Evolutionary conservation across 2,329 filamentous ascomycete species (phyloP).

Genomic region (Passalora sequoiae): DNA sequence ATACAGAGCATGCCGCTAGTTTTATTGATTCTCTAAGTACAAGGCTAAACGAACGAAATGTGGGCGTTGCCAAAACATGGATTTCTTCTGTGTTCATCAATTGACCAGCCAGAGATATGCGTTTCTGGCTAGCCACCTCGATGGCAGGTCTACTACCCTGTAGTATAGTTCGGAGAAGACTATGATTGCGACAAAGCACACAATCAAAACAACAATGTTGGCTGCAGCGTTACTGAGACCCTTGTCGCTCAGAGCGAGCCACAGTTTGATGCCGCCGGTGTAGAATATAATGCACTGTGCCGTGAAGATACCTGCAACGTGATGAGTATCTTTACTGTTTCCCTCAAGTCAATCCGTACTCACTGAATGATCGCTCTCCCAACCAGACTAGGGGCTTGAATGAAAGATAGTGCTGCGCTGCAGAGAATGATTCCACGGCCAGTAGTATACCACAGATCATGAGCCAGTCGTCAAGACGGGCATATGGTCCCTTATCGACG

Average conservation of each 20-base stretch:
- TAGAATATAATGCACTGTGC: conserved; percentile 29
- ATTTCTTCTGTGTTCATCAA: too few species aligned
- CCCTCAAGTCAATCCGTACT: too few species aligned
- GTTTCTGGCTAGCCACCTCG: conserved; percentile 21
- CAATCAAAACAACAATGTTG: conserved; percentile 26
- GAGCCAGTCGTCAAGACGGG: conserved; percentile 29
- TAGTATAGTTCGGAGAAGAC: conserved; percentile 25
- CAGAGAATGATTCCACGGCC: conserved; percentile 19
- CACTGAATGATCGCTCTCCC: conserved; percentile 30
- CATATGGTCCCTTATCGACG: conserved; percentile 23
- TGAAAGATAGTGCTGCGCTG: conserved; percentile 20
- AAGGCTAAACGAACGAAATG: too few species aligned
- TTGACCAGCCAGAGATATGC: conserved; percentile 23
- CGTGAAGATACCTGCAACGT: conserved; percentile 28
- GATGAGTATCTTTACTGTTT: too few species aligned
- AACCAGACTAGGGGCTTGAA: conserved; percentile 23
- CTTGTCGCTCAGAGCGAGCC: conserved; percentile 20
- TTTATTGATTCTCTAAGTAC: too few species aligned
- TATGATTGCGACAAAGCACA: conserved; percentile 15
- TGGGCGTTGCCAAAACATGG: too few species aligned
- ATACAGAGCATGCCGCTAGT: too few species aligned
- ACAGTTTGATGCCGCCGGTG: conserved; percentile 29
- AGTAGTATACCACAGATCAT: conserved; percentile 27
- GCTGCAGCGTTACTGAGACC: conserved; percentile 17
- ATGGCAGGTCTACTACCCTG: conserved; percentile 24